A percentile compares a stretch with the other conserved stretches of the same genome.
phyloP scores from a whole-genome alignment of 2,329 filamentous ascomycete genomes.

The Aspergillus fructus region DNA sequence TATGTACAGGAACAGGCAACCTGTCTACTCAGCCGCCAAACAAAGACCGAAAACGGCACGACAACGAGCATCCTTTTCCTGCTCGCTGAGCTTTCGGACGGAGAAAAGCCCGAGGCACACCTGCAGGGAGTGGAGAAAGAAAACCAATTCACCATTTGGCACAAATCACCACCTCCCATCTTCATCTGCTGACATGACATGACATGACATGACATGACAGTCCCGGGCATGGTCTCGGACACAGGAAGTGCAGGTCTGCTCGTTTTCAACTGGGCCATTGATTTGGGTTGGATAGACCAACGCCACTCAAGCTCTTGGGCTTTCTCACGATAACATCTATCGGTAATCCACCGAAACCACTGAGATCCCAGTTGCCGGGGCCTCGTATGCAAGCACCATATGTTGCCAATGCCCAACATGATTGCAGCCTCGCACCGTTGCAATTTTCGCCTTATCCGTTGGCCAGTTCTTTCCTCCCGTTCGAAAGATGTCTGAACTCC shows the following conservation, averaged over 20 bases:
- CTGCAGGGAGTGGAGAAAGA: conserved; percentile 6
- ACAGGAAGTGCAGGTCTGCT: conserved; percentile 10
- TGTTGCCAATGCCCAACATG: conserved; percentile 15
- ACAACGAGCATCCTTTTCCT: conserved; percentile 1
- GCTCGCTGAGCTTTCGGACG: not conserved
- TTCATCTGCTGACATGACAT: conserved; percentile 17
- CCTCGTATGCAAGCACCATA: conserved; percentile 17
- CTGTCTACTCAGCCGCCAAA: conserved; percentile 7
- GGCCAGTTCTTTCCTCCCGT: conserved; percentile 9
- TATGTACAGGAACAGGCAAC: conserved; percentile 11
- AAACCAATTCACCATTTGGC: conserved; percentile 2
- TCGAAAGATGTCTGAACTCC: conserved; percentile 13
- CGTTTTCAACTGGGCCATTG: conserved; percentile 13
- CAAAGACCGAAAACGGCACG: not conserved
- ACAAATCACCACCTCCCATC: conserved; percentile 2
- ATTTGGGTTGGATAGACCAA: conserved; percentile 10
- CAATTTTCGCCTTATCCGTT: conserved; percentile 17
- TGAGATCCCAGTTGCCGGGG: conserved; percentile 13
- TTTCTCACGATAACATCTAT: conserved; percentile 18
- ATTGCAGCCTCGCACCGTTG: conserved; percentile 18
- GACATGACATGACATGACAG: conserved; percentile 16
- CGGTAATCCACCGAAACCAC: conserved; percentile 13
- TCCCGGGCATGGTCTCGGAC: conserved; percentile 5
- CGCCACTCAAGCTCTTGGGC: conserved; percentile 16
- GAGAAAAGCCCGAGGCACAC: not conserved